A percentile compares a stretch with the other conserved stretches of the same genome.
Conservation (phyloP, 1,284 basidiomycete species). For the Sporisorium graminicola region DNA sequence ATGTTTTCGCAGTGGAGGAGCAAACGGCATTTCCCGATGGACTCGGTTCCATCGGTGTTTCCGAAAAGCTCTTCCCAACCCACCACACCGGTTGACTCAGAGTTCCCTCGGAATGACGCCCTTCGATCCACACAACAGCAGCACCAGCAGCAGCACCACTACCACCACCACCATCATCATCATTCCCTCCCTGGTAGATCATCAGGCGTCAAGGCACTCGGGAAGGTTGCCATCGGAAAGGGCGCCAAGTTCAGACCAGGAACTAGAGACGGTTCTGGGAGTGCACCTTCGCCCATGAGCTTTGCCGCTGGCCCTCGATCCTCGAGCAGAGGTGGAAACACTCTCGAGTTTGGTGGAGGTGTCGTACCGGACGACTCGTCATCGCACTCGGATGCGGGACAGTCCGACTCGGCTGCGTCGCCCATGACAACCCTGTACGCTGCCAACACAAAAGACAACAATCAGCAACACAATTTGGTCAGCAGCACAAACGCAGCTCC, state of each 20-base stretch:
- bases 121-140: constrained; percentile 8
- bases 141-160: constrained; percentile 10
- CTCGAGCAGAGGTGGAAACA: constrained; percentile 23
- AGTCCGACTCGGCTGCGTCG: constrained; percentile 21
- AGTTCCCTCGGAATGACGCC: constrained; percentile 6
- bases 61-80: constrained; percentile 18
- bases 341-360: constrained; percentile 45
- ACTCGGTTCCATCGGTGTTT: constrained; percentile 19
- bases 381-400: constrained; percentile 21
- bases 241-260: constrained; percentile 25
- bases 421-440: constrained; percentile 17
- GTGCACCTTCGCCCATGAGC: constrained; percentile 28
- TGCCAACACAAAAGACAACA: neutral
- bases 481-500: neutral
- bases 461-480: neutral
- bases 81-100: constrained; percentile 10
- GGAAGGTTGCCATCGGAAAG: constrained; percentile 29
- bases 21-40: constrained; percentile 46
- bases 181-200: constrained; percentile 1
- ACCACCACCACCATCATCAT: constrained; percentile 8
- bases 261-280: constrained; percentile 22
- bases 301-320: constrained; percentile 46
- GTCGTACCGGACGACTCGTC: constrained; percentile 42
- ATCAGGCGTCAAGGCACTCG: constrained; percentile 24
- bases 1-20: constrained; percentile 54